Conservation (phyloP, 345 rosid genomes). For the Rhodamnia rubescens region DNA sequence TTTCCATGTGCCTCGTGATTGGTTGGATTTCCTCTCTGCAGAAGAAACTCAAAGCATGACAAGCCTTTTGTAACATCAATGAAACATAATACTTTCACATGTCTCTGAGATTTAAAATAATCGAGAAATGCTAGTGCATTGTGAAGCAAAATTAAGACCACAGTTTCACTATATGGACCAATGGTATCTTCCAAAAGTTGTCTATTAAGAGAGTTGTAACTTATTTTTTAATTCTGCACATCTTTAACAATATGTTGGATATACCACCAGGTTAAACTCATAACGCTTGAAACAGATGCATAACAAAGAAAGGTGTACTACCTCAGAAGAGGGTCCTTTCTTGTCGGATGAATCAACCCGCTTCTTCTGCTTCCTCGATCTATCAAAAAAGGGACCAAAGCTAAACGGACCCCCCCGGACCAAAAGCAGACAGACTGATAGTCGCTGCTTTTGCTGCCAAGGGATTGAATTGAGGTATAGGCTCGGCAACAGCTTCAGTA, state of each 20-base stretch:
- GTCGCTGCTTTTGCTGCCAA: conserved; percentile 59
- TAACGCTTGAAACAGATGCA: not conserved
- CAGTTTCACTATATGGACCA: not conserved
- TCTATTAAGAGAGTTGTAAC: not conserved
- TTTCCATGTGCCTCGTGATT: conserved; percentile 65
- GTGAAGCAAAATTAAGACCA: not conserved
- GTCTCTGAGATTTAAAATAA: not conserved
- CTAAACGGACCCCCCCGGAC: conserved; percentile 65
- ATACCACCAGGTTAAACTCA: not conserved
- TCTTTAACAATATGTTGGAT: not conserved
- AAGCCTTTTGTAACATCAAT: not conserved
- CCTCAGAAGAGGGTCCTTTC: conserved; percentile 47
- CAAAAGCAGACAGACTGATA: conserved; percentile 73
- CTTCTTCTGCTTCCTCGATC: conserved; percentile 54
- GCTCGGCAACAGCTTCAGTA: conserved; percentile 15
- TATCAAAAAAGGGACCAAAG: conserved; percentile 56
- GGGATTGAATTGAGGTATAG: conserved; percentile 57
- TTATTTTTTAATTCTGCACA: not conserved
- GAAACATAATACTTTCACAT: not conserved
- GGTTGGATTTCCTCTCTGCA: conserved; percentile 40
- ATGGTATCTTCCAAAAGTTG: not conserved
- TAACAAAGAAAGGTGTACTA: conserved; percentile 4
- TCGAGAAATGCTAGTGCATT: not conserved
- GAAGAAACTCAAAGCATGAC: not conserved
- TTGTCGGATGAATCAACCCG: conserved; percentile 42